Evolutionary conservation across 169 alveolate genomes (phyloP), one percentile per base, ranked within the genome.

Genomic region (Cryptosporidium tyzzeri): DNA sequence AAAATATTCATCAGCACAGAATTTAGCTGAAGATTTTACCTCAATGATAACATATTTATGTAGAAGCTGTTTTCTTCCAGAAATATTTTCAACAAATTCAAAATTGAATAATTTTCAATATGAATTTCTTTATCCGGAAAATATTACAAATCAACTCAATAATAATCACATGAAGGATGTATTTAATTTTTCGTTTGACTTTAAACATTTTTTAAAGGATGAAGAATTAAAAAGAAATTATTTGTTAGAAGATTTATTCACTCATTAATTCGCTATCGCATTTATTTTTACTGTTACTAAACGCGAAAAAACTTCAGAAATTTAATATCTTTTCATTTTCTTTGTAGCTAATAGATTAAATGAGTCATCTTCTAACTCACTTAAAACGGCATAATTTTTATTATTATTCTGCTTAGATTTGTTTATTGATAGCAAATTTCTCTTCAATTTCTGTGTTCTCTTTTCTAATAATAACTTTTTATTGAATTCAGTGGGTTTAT

Each of bases 401-500:
- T 53, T 50, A 31, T 31, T 74, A 8, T 37, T 67, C 26, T 31
- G 21, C 16, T 80, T 80, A 9, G 89, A 31, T 1, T 80, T 80
- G 21, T 80, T 18, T 23, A 6, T 18, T n/a, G 7, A 14, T 41
- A 18, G 39, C 6, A 35, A 26, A n/a, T 65, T 39, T 50, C 89
- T 80, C 50, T 62, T 80, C 45, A 61, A 31, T 80, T 80, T 80
- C 18, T 80, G 89, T 41, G 41, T 39, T 41, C 89, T 59, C 41
- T 80, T 80, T 48, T 80, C 75, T 18, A 29, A 31, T 12, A 80
- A 59, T 61, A 80, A 44, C 23, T 59, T 59, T 35, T 65, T 65
- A 16, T 80, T 80, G 41, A 80, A 80, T 26, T 80, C 75, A 0
- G 89, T 80, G 37, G 74, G 65, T 93, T 94, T 96, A 93, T 92